These are phyloP conservation scores for Sclerotinia nivalis DNA, from an alignment of 2,329 filamentous ascomycete genomes.

Conservation along the genomic window DNA sequence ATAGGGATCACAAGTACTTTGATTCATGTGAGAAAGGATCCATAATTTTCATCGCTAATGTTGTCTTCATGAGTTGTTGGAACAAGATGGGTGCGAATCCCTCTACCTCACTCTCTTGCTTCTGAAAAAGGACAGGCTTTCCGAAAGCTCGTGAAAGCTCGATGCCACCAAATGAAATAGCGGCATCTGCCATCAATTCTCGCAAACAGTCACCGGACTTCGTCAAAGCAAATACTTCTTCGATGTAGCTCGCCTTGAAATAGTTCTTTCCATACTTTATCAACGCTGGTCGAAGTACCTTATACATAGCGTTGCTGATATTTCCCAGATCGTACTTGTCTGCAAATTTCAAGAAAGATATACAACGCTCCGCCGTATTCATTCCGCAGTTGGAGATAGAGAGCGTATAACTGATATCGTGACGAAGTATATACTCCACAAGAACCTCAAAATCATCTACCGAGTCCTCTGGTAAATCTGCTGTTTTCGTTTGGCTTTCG, in stretches of 20 bases:
- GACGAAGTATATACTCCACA: background rate
- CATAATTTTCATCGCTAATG: too few relatives aligned
- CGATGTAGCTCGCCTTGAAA: background rate
- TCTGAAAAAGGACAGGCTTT: background rate
- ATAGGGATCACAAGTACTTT: too few relatives aligned
- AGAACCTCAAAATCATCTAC: background rate
- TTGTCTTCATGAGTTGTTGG: background rate
- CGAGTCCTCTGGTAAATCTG: constrained; percentile 19
- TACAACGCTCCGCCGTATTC: background rate
- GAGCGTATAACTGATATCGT: background rate
- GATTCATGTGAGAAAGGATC: too few relatives aligned
- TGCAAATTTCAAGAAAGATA: background rate
- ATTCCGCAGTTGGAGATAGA: background rate
- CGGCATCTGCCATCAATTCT: background rate
- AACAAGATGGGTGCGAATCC: background rate
- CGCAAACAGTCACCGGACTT: background rate
- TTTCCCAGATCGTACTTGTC: background rate
- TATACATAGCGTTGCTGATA: background rate
- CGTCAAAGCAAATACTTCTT: background rate
- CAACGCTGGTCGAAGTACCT: background rate
- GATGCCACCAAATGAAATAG: background rate
- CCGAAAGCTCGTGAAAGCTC: too few relatives aligned
- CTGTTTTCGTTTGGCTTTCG: constrained; percentile 23
- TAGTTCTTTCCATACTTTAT: background rate
- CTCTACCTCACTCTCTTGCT: background rate